Base-by-base conservation (phyloP, 495 filamentous ascomycete species). In the Aspergillus cristatus region DNA sequence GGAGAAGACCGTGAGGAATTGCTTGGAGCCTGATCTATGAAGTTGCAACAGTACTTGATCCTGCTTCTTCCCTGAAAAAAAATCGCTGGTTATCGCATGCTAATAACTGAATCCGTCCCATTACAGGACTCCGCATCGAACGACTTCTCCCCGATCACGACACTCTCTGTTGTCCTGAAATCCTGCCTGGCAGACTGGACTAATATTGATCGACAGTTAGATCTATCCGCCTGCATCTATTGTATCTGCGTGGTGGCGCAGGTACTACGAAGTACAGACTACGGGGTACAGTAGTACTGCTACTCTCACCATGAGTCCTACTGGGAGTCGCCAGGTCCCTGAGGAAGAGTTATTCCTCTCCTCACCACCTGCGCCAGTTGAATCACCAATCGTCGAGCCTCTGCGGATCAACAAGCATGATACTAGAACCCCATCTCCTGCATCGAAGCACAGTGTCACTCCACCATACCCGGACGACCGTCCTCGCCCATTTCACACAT, bases 401-500 rank as follows among this genome's bases (percentile, higher is more conserved):
- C 62, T 96, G 55, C 76, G 86, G 45, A 94, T 96, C 51, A 79
- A 77, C 67, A 94, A 94, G 58, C 54, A 70, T 63, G 61, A 69
- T 33, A 62, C 70, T 12, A 53, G 20, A 8, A 24, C 20, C 4
- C 20, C 8, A 4, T 24, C 68, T 33, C 51, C 52, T 42, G 55
- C 63, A 62, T 55, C 67, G 42, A 45, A 43, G 36, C 43, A 60
- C 37, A 46, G 46, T 15, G 65, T 70, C 22, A 69, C 83, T 33
- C 86, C 84, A n/a, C n/a, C n/a, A 6, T 94, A 87, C 49, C 86
- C 84, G 32, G 84, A 86, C 54, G 82, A 88, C 47, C 67, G 73
- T 28, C 67, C 70, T 58, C 58, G 68, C 57, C 57, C 45, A 10
- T 68, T 67, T 41, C 43, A 61, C 59, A 75, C 57, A 52, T 15